Base-by-base conservation (phyloP, 2,329 filamentous ascomycete species). In the Ramularia collo-cygni region DNA sequence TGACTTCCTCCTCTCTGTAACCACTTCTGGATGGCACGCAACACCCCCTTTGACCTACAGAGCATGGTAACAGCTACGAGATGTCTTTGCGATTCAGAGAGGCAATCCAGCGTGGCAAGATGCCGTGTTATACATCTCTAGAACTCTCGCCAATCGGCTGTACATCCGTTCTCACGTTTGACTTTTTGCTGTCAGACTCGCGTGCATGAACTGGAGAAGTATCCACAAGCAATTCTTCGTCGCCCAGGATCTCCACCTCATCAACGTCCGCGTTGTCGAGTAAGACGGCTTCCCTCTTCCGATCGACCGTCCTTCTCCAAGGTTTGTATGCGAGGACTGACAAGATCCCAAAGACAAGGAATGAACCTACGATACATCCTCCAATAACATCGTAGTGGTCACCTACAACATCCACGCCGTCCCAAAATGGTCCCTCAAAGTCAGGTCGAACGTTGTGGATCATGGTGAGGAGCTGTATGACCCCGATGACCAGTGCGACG, bases 351-450 rank as follows among this genome's bases (percentile, higher is more conserved):
- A 87, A 81, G 0, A 94, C 61, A 0, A 95, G 64, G 53, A 96
- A 96, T 0, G 85, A 71, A 0, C 81, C 88, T 49, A 89, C 95
- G 24, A 98, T 95, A 12, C 75, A 76, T 1, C 85, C 92, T 8
- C 89, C 88, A 32, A 95, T 81, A 44, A 90, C 76, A 62, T 94
- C 86, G 52, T 87, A 95, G 58, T 88, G 74, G 48, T 95, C 85
- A 0, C 84, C 79, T 1, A 83, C 79, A 1, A 71, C 75, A 35
- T 78, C 75, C 0, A 96, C 83, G 1, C 88, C 89, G 37, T 94
- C 81, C 92, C 92, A 96, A 63, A 96, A 95, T n/a, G 62, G 63
- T 0, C 87, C 88, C 12, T 73, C 65, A 0, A 85, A 83, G 38
- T 83, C 71, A 0, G 83, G 81, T 2, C 47, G 44, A 1, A 90